A percentile compares a stretch with the other conserved stretches of the same genome.
These are phyloP conservation scores for Blastobotrys elegans DNA, from an alignment of 1,139 yeast genomes.

Conservation along the genomic window DNA sequence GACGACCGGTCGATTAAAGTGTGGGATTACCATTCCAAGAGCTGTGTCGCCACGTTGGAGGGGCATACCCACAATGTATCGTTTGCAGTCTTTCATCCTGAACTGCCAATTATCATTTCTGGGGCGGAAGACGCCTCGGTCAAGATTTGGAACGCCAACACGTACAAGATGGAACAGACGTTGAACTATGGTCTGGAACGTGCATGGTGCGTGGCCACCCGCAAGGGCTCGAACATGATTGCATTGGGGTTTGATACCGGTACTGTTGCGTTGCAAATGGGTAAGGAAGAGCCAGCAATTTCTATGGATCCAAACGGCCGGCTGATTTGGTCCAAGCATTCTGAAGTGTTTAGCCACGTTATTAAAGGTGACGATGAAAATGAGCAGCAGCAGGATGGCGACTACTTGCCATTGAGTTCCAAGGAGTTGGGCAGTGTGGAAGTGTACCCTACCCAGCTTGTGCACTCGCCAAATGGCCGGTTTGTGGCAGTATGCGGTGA, in stretches of 20 bases:
- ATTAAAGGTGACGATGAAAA: conserved; percentile 53
- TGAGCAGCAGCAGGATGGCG: conserved; percentile 62
- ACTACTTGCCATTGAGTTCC: conserved; percentile 63
- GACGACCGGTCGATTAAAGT: conserved; percentile 88
- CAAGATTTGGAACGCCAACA: conserved; percentile 85
- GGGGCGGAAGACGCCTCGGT: conserved; percentile 91
- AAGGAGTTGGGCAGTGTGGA: conserved; percentile 92
- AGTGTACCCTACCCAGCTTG: conserved; percentile 79
- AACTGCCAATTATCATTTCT: conserved; percentile 79
- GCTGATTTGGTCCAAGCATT: conserved; percentile 83
- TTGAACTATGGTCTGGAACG: conserved; percentile 88
- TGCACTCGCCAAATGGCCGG: conserved; percentile 96
- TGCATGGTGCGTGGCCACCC: conserved; percentile 89
- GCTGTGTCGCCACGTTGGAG: conserved; percentile 88
- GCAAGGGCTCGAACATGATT: conserved; percentile 70
- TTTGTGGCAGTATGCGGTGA: conserved; percentile 97
- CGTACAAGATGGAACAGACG: conserved; percentile 86
- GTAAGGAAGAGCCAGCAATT: conserved; percentile 89
- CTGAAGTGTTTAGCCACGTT: conserved; percentile 81
- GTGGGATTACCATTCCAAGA: conserved; percentile 97
- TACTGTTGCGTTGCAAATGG: conserved; percentile 75
- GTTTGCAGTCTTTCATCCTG: conserved; percentile 95
- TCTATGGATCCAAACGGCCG: conserved; percentile 94
- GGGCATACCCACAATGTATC: conserved; percentile 95
- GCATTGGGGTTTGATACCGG: conserved; percentile 97